Evolutionary conservation across 164 flowering plant species (phyloP).

Genomic region (Dillenia turbinata): DNA sequence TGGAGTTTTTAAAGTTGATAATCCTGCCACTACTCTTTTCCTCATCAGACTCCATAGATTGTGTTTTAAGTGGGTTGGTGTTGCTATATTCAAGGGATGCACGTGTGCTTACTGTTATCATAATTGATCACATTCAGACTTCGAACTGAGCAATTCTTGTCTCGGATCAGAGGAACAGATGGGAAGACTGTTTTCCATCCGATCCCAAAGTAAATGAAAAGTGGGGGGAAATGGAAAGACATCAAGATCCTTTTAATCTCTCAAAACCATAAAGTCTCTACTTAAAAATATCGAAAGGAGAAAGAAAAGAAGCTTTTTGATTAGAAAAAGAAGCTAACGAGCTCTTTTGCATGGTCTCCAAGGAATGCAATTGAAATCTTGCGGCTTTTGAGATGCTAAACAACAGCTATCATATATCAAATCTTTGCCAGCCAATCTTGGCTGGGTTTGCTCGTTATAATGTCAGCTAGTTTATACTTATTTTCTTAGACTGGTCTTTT

Average conservation of each 20-base stretch:
- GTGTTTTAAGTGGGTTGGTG: conserved; percentile 27
- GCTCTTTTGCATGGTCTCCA: conserved; percentile 68
- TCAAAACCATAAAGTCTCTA: not conserved
- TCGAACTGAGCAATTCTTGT: conserved; percentile 18
- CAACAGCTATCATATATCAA: conserved; percentile 4
- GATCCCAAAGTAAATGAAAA: conserved; percentile 8
- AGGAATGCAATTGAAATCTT: conserved; percentile 40
- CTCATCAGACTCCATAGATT: conserved; percentile 6
- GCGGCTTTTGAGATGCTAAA: conserved; percentile 36
- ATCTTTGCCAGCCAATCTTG: conserved; percentile 40
- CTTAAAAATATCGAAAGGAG: not conserved
- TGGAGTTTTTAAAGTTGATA: too few species aligned
- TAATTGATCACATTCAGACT: conserved; percentile 4
- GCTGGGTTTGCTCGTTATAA: conserved; percentile 32
- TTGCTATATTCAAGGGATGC: conserved; percentile 10
- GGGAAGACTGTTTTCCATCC: conserved; percentile 12
- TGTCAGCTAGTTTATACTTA: conserved; percentile 34
- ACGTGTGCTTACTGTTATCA: conserved; percentile 27
- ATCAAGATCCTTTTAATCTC: conserved; percentile 3
- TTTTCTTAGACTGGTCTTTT: conserved; percentile 27
- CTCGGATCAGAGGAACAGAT: conserved; percentile 24
- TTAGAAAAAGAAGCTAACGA: conserved; percentile 20
- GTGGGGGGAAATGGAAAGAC: conserved; percentile 4
- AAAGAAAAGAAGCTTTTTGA: conserved; percentile 26
- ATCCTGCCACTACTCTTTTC: too few species aligned